A percentile compares a stretch with the other conserved stretches of the same genome.
These are phyloP conservation scores for Leishmania guyanensis DNA, from an alignment of 208 protist species.

Conservation along the genomic window DNA sequence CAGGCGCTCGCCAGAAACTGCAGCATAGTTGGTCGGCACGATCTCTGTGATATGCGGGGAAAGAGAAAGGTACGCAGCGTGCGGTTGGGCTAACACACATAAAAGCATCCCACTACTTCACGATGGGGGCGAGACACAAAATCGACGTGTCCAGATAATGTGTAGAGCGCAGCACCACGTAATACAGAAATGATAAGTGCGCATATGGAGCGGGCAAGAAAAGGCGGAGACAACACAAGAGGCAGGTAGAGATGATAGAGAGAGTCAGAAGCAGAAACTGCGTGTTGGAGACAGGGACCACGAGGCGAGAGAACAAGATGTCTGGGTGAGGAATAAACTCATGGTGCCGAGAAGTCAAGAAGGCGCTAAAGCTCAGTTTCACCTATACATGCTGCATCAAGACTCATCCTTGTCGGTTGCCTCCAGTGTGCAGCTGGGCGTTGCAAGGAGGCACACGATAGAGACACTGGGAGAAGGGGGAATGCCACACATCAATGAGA, in stretches of 20 bases:
- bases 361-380: background rate
- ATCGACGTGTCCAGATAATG: background rate
- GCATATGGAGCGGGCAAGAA: background rate
- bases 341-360: too few species aligned
- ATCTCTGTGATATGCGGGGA: background rate
- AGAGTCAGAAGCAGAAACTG: background rate
- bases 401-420: background rate
- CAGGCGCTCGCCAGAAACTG: slow-evolving; percentile 1
- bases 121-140: background rate
- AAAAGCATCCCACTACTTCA: background rate
- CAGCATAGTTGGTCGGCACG: background rate
- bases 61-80: background rate
- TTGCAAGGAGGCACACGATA: background rate
- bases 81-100: background rate
- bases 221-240: background rate
- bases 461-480: background rate
- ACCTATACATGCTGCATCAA: background rate
- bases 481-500: background rate
- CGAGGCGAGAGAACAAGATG: too few species aligned
- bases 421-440: background rate
- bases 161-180: background rate
- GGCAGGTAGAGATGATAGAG: background rate
- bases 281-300: background rate
- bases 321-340: background rate
- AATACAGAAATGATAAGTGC: background rate